phyloP scores from a whole-genome alignment of 202 grass and related monocot species.

The Miscanthus sacchariflorus region DNA sequence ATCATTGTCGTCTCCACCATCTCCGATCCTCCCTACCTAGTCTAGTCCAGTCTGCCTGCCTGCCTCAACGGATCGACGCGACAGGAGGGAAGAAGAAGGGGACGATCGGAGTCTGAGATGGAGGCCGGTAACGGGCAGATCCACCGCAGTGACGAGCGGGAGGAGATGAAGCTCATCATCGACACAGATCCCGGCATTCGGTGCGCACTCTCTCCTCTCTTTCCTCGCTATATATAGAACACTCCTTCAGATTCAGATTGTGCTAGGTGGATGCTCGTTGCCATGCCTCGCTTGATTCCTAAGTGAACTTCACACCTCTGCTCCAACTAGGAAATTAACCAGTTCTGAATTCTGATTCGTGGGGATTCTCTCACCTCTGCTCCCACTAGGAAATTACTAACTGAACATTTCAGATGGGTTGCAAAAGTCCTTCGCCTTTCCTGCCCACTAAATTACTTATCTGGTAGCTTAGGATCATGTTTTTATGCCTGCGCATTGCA shows the following conservation, averaged over 20 bases:
- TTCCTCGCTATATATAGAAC: background rate
- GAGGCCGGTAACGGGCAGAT: slow-evolving; percentile 47
- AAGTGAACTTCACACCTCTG: no score
- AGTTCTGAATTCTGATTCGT: no score
- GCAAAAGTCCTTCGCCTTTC: background rate
- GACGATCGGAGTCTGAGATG: background rate
- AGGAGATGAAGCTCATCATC: slow-evolving; percentile 72
- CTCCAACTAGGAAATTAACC: no score
- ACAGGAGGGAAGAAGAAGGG: no score
- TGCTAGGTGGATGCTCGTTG: background rate
- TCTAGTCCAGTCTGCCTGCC: background rate
- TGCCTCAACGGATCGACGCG: background rate
- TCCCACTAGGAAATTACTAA: no score
- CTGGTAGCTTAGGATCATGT: no score
- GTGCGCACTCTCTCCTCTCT: slow-evolving; percentile 30
- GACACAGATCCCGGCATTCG: slow-evolving; percentile 96
- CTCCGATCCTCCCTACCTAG: background rate
- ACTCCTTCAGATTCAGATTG: background rate
- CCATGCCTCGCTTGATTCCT: background rate
- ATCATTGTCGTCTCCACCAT: background rate
- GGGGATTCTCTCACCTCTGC: background rate
- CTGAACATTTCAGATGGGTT: background rate
- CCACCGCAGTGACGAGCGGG: background rate
- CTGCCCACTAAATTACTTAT: background rate
- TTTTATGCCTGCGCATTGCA: no score